Conservation (phyloP, 768 basidiomycete genomes). For the Tulasnella sp. region DNA sequence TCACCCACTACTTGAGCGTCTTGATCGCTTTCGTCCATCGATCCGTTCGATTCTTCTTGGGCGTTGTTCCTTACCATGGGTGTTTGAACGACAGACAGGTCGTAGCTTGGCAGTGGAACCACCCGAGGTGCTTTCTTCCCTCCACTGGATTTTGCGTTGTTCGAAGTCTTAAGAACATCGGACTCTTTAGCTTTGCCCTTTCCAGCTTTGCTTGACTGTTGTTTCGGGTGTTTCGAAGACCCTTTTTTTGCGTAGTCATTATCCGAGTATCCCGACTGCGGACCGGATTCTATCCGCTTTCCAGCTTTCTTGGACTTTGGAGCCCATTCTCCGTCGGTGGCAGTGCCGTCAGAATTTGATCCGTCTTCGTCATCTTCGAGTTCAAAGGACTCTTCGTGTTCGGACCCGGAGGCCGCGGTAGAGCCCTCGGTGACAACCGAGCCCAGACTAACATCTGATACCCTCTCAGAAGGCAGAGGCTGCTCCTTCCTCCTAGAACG, state of each 20-base stretch:
- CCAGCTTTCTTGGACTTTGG: not conserved
- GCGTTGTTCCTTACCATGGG: not conserved
- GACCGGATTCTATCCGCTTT: not conserved
- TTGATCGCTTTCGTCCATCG: not conserved
- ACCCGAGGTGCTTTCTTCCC: constrained; percentile 1
- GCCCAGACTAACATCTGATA: not conserved
- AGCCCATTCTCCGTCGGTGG: not conserved
- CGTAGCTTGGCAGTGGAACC: not conserved
- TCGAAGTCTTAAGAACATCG: not conserved
- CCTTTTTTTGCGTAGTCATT: not conserved
- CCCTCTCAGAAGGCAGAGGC: not conserved
- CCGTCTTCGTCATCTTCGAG: not conserved
- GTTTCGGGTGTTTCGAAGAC: not conserved
- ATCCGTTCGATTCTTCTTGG: not conserved
- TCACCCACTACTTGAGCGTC: not conserved
- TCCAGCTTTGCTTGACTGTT: not conserved
- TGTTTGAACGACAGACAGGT: not conserved
- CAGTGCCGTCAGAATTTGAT: not conserved
- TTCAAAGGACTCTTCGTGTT: not conserved
- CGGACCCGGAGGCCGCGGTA: not conserved
- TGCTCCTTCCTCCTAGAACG: not conserved
- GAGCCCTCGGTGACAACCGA: not conserved
- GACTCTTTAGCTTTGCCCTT: not conserved
- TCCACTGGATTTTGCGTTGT: not conserved
- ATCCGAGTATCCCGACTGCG: not conserved